Evolutionary conservation across 139 green algal species (phyloP), one percentile per base, ranked within the genome.

Genomic region (Trebouxia sp.): DNA sequence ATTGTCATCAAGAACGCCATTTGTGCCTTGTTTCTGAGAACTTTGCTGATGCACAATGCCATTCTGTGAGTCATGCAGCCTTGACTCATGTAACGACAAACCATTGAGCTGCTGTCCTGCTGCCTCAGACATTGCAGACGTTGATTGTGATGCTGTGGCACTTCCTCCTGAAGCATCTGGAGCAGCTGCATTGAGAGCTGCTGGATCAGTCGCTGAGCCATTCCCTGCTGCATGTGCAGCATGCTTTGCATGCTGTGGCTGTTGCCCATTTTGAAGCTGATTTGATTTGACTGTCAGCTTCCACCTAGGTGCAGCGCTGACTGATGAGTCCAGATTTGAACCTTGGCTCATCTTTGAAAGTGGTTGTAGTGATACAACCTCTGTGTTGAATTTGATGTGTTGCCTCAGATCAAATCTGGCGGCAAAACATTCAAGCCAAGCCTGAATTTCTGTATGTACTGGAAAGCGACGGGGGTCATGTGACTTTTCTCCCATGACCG

Each of bases 371-470:
- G 42, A 24, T 41, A 56, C 41, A 35, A 83, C 76, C 47, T n/a
- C 15, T 1, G 79, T 87, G 62, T 75, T 42, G 47, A 90, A 86
- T 0, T 41, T 65, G 30, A 92, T 76, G 12, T 74, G 51, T 9
- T 56, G 48, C 28, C 65, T n/a, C 69, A 94, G 58, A n/a, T 80
- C 37, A 48, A 86, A 92, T 3, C 30, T 28, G 4, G 65, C 79
- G 3, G 88, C 89, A 85, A 88, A 93, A 7, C 81, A 83, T 30
- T 85, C 78, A 24, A 94, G 78, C 80, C 92, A 94, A 3, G 30
- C n/a, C 26, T 83, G 81, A 11, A 94, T 87, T 69, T 87, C 56
- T 12, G 35, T 75, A 56, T 81, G 37, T 5, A 17, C 28, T 53
- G 78, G 69, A 28, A 53, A 80, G 7, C 65, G 56, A 26, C 87